Base-by-base conservation (phyloP, 352 stramenopile species). In the Phytophthora quininea region DNA sequence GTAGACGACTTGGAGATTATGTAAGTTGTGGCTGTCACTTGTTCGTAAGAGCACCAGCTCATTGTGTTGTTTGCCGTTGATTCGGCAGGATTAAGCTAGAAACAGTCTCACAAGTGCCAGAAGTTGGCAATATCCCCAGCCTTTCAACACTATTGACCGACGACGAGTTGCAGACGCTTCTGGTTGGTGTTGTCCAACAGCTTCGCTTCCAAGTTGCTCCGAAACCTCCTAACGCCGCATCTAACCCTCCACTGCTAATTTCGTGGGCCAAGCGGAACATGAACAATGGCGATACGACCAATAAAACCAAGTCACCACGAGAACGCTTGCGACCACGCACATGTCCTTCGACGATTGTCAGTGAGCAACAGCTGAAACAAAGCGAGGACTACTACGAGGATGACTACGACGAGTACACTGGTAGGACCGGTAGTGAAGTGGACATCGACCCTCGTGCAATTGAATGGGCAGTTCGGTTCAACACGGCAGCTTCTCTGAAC, bases 1-100 rank as follows among this genome's bases (percentile, higher is more conserved):
- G 72, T 88, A 5, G 81, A 90, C 27, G 84, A 90, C 38, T 61
- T 92, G 0, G 84, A 92, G 33, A 89, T 90, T 46, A 90, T 90
- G 84, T 92, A 70, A 40, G 80, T 54, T 47, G 5, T 19, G 4
- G n/a, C 42, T 43, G 14, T 19, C 12, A 33, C 19, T 6, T 14
- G 45, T 9, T 8, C 14, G 2, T 5, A 61, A 31, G 2, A 31
- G 8, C 33, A 64, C 38, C 60, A 27, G 69, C 14, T 31, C 15
- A 14, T 24, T 47, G 2, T 54, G 48, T 54, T 59, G 4, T 8
- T 24, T 38, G n/a, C 24, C 15, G 9, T 40, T 52, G 47, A 3
- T 43, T 10, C 19, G 19, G 11, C 53, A 93, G 86, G 82, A 89
- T 90, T 70, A 92, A 94, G 43, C 72, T 92, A 2, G 81, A 90